These are phyloP conservation scores for Pholiota adiposa DNA, from an alignment of 1,284 basidiomycete species.

Conservation along the genomic window DNA sequence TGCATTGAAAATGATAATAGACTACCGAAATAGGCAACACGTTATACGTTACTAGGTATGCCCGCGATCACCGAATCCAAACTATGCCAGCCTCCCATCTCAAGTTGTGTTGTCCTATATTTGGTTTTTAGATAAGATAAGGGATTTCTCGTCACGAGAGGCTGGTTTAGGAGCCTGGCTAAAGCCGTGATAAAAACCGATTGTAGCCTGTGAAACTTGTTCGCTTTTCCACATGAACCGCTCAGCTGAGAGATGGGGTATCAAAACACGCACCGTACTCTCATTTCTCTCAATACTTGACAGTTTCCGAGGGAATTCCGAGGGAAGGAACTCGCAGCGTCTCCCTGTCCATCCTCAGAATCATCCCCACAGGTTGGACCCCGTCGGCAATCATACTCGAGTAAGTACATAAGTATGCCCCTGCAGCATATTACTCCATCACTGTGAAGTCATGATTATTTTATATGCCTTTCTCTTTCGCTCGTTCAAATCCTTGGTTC, in stretches of 20 bases:
- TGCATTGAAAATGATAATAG: too few relatives aligned
- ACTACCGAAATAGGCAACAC: too few relatives aligned
- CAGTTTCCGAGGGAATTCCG: not conserved
- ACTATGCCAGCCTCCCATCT: too few relatives aligned
- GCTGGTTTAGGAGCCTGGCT: too few relatives aligned
- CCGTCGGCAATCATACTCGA: too few relatives aligned
- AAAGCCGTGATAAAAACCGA: not conserved
- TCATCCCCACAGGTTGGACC: too few relatives aligned
- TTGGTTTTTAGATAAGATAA: too few relatives aligned
- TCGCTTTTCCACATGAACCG: not conserved
- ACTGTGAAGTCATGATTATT: not conserved
- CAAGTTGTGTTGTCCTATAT: too few relatives aligned
- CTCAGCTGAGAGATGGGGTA: not conserved
- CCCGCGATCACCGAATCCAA: too few relatives aligned
- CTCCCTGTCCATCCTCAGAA: not conserved
- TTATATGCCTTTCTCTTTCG: not conserved
- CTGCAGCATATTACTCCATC: not conserved
- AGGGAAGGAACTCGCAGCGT: not conserved
- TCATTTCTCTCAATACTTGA: not conserved
- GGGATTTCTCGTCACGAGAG: too few relatives aligned
- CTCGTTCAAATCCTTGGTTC: not conserved
- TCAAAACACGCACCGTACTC: not conserved
- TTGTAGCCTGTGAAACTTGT: not conserved
- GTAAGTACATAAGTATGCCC: too few relatives aligned
- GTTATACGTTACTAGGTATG: too few relatives aligned